Evolutionary conservation across 2,329 filamentous ascomycete species (phyloP), one percentile per base, ranked within the genome.

Genomic region (Microthyrium microscopicum): DNA sequence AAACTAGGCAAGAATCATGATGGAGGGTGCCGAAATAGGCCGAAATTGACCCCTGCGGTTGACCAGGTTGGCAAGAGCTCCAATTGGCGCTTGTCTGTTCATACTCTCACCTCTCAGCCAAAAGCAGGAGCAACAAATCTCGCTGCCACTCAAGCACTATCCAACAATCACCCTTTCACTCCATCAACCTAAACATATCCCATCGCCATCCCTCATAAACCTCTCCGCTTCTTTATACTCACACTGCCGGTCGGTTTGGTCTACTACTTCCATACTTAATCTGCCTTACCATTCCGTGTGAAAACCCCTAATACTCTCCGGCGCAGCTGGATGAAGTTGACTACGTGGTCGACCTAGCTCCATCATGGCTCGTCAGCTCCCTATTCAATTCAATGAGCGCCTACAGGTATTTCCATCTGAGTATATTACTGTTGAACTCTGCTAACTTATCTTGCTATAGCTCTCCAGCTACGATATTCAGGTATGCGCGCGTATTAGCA

Each of bases 321-420:
- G 22, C 9, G 9, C 9, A 25, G 13, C 9, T 25, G 22, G 9
- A 25, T 25, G 22, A 25, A 25, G 22, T 25, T 13, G 13, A 25
- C 22, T 9, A 9, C 9, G 22, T 25, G 9, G 9, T 25, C 22
- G 9, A 25, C 22, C 9, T 13, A 25, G 27, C 49, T 51, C 51
- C 51, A 62, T 49, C 53, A 64, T 64, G 73, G 70, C 73, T 56
- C 70, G 75, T 60, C 33, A 31, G 22, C 67, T 91, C 54, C 83
- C 81, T 52, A 92, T 93, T 64, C 84, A 83, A 67, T 91, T 93
- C 61, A 79, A 78, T 57, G 84, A 92, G 74, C 72, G 87, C 52
- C 70, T 87, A 57, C 80, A 85, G 66, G 73, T 77, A 60, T 42
- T 55, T 50, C 24, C 12, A 32, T 29, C 5, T 7, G 9, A 20